Evolutionary conservation across 129 eudicot species (phyloP).

Genomic region (Tanacetum coccineum): DNA sequence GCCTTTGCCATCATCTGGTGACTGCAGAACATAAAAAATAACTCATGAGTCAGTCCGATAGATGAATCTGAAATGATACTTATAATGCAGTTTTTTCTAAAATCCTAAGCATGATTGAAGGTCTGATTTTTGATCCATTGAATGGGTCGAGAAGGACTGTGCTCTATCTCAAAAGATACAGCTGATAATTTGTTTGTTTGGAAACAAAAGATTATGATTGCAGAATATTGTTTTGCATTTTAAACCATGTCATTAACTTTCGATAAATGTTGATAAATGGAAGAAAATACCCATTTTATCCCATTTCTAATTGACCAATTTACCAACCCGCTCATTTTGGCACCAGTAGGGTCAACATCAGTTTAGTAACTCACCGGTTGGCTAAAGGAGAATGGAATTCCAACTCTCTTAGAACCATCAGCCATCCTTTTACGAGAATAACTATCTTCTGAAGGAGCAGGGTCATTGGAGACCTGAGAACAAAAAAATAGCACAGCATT

Average conservation of each 20-base stretch:
- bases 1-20: conserved; percentile 31
- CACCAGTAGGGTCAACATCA: neutral
- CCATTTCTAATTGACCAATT: no score
- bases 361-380: conserved; percentile 49
- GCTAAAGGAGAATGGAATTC: conserved; percentile 54
- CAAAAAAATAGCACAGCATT: neutral
- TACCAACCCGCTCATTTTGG: no score
- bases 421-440: conserved; percentile 66
- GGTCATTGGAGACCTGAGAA: conserved; percentile 46
- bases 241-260: no score
- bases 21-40: conserved; percentile 22
- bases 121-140: neutral
- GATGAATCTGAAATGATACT: neutral
- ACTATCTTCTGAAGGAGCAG: conserved; percentile 37
- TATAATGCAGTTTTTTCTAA: neutral
- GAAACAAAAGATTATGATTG: no score
- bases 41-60: neutral
- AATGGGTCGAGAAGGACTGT: no score
- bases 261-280: no score
- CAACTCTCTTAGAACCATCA: conserved; percentile 90
- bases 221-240: no score
- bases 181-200: no score
- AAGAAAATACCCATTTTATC: no score
- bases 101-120: neutral
- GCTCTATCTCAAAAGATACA: no score